Conservation (phyloP, 2,329 filamentous ascomycete genomes). For the Botryosphaeria dothidea region DNA sequence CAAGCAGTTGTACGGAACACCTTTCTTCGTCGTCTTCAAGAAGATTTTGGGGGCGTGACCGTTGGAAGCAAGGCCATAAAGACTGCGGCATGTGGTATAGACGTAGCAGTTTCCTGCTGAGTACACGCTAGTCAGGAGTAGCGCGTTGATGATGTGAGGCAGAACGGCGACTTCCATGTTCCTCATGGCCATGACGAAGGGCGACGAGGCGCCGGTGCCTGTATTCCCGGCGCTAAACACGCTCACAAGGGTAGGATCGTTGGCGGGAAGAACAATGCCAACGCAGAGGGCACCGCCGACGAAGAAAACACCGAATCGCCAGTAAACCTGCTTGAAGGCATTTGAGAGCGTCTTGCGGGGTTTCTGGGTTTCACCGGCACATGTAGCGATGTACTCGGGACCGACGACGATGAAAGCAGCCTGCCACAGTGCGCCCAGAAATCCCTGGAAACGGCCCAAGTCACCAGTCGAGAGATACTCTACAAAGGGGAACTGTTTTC, state of each 20-base stretch:
- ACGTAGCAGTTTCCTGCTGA: constrained; percentile 58
- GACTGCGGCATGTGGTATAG: constrained; percentile 31
- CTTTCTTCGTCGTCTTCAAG: constrained; percentile 59
- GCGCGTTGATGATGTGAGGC: constrained; percentile 70
- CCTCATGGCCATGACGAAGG: constrained; percentile 53
- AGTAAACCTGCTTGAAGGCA: constrained; percentile 74
- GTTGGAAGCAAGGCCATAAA: constrained; percentile 56
- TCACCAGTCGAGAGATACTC: constrained; percentile 59
- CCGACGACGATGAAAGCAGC: constrained; percentile 71
- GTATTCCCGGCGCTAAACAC: constrained; percentile 27
- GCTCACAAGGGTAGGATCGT: constrained; percentile 54
- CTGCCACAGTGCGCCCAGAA: constrained; percentile 68
- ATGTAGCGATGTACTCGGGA: constrained; percentile 73
- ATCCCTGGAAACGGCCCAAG: constrained; percentile 65
- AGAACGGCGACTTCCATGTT: constrained; percentile 47
- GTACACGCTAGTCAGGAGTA: constrained; percentile 75
- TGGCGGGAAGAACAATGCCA: constrained; percentile 68
- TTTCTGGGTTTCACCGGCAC: constrained; percentile 72
- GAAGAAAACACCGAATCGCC: constrained; percentile 71
- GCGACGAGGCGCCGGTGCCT: constrained; percentile 47
- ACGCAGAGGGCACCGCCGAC: constrained; percentile 64
- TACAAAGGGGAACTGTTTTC: constrained; percentile 59
- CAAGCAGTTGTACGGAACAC: constrained; percentile 75
- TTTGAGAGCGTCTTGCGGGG: constrained; percentile 72
- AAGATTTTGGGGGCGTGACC: constrained; percentile 57